phyloP scores from a whole-genome alignment of 805 yeast species.

The Saccharomycopsis schoenii region DNA sequence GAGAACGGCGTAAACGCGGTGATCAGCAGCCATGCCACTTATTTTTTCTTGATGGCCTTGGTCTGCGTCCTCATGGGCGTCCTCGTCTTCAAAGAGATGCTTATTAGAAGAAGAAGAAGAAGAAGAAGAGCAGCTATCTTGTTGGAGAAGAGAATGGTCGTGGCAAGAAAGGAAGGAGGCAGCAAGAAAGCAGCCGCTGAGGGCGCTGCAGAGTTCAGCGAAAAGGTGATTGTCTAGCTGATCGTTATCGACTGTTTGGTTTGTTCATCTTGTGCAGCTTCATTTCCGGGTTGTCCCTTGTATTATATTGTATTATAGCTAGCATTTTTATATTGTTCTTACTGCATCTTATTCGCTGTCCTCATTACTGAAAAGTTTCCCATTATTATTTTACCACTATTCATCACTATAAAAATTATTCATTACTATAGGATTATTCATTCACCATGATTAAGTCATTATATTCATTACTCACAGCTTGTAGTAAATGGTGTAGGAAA shows the following conservation, averaged over 20 bases:
- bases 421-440: too few relatives aligned
- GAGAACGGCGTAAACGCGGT: neutral
- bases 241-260: neutral
- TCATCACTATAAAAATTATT: too few relatives aligned
- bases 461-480: too few relatives aligned
- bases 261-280: too few relatives aligned
- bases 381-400: too few relatives aligned
- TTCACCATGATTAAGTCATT: too few relatives aligned
- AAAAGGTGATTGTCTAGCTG: neutral
- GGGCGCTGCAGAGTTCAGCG: neutral
- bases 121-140: neutral
- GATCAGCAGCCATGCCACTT: neutral
- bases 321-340: neutral
- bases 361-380: too few relatives aligned
- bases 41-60: neutral
- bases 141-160: neutral
- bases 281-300: neutral
- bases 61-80: neutral
- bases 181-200: neutral
- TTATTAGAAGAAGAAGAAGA: neutral
- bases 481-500: too few relatives aligned
- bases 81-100: neutral
- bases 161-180: neutral
- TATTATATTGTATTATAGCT: too few relatives aligned
- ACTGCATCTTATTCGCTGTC: neutral